These are phyloP conservation scores for Secale cereale DNA, from an alignment of 176 grass and related monocot genomes.

Conservation along the genomic window DNA sequence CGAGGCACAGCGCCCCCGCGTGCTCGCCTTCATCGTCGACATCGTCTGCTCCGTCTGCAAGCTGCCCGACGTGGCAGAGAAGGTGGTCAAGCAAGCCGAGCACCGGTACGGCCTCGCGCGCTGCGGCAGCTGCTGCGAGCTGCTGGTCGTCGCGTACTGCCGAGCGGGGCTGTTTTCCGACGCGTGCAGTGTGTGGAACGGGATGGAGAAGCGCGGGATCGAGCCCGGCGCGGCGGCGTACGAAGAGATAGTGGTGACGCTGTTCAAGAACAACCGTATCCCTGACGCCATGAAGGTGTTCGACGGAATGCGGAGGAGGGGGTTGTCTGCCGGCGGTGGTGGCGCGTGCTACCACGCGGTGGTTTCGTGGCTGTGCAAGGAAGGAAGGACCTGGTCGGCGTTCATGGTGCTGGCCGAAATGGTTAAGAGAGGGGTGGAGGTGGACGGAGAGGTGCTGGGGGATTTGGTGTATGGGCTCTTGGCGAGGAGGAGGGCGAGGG, in stretches of 20 bases:
- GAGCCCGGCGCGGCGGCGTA: constrained; percentile 50
- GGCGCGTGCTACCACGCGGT: constrained; percentile 42
- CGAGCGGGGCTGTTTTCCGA: constrained; percentile 46
- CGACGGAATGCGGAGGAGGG: constrained; percentile 44
- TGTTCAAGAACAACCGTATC: constrained; percentile 76
- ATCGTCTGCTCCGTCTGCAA: constrained; percentile 52
- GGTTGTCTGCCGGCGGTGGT: constrained; percentile 12
- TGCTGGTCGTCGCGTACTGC: constrained; percentile 64
- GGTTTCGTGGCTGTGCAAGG: constrained; percentile 68
- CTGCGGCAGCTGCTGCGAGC: constrained; percentile 34
- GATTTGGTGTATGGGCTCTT: constrained; percentile 63
- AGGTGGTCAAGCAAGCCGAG: constrained; percentile 48
- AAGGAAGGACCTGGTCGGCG: constrained; percentile 50
- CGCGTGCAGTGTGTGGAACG: constrained; percentile 72
- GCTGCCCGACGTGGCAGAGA: constrained; percentile 65
- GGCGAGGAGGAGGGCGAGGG: constrained; percentile 56
- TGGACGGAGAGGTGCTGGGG: constrained; percentile 51
- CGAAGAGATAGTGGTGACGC: constrained; percentile 57
- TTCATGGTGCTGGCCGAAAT: constrained; percentile 75
- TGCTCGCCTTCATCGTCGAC: constrained; percentile 39
- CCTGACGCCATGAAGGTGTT: constrained; percentile 69
- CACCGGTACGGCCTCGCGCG: constrained; percentile 46
- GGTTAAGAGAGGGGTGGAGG: constrained; percentile 59
- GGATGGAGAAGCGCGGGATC: constrained; percentile 40
- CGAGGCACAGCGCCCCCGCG: neutral